Evolutionary conservation across 331 rosid genomes (phyloP), one percentile per base, ranked within the genome.

Genomic region (Quercus lobata): DNA sequence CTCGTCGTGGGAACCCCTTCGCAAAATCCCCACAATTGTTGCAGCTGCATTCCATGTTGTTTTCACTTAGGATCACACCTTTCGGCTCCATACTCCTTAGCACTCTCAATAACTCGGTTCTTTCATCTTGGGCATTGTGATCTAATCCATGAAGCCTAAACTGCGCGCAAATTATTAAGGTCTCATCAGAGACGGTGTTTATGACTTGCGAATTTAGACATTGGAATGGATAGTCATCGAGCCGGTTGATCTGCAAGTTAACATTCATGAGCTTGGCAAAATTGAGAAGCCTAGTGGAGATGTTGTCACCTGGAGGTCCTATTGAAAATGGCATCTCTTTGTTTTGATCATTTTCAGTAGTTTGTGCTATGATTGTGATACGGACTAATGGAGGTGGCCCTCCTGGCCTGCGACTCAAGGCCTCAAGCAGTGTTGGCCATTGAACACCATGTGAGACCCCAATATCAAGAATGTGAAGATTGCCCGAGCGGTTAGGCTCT

Each of bases 371-470:
- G 5, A 94, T 90, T 0, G 98, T 94, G 75, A 92, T 90, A 72
- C 92, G 96, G 62, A 94, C 90, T 27, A 90, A 72, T 0, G 94
- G 88, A 56, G 98, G 98, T 46, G 96, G 97, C 21, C 98, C 98
- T 2, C 95, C 97, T 0, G 96, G 82, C 35, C 94, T 84, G 63
- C 90, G 93, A 65, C 91, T 84, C 84, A 94, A 78, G 78, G 98
- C 98, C 84, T 92, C 98, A 1, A 94, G 87, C 35, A 94, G 82
- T 4, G 90, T 92, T 8, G 98, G 98, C 98, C 98, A 94, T 80
- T 94, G 98, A 35, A 92, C 86, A 9, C 97, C 92, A 54, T 94
- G 97, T 60, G 98, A 94, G 76, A 92, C 97, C 1, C 98, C 98
- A 53, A 94, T 87, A 83, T 94, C 98, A 73, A 94, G 88, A 83